These are phyloP conservation scores for Boletellus ananas DNA, from an alignment of 768 basidiomycete species.

Conservation along the genomic window DNA sequence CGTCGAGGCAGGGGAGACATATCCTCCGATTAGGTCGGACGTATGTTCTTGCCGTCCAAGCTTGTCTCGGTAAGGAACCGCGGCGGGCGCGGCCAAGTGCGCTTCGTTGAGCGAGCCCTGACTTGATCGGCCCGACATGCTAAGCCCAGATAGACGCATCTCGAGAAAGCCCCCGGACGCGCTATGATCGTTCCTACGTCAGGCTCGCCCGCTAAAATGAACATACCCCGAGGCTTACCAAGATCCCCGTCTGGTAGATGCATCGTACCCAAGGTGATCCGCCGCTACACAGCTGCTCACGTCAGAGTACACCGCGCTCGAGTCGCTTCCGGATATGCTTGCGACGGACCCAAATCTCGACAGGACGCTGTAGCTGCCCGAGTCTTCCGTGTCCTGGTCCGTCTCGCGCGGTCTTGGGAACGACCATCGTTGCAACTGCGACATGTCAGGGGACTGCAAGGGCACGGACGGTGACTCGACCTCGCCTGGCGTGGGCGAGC, in stretches of 20 bases:
- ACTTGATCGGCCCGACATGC: conserved; percentile 31
- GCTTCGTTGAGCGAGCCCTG: conserved; percentile 32
- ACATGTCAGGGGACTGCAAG: conserved; percentile 44
- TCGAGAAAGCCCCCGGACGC: conserved; percentile 30
- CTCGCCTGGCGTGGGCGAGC: conserved; percentile 51
- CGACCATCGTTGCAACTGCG: conserved; percentile 36
- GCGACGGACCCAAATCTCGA: conserved; percentile 61
- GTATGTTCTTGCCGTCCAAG: conserved; percentile 22
- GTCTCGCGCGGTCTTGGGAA: conserved; percentile 39
- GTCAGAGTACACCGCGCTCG: conserved; percentile 50
- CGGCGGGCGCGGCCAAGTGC: conserved; percentile 19
- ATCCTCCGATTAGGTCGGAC: conserved; percentile 27
- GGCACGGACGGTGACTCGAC: conserved; percentile 21
- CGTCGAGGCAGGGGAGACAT: conserved; percentile 44
- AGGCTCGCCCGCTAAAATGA: conserved; percentile 20
- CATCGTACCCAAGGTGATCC: conserved; percentile 30
- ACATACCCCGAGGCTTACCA: conserved; percentile 19
- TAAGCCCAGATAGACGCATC: conserved; percentile 28
- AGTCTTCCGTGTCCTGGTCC: conserved; percentile 53
- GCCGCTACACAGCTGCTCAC: conserved; percentile 35
- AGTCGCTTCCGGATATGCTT: conserved; percentile 57
- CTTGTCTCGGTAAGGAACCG: conserved; percentile 25
- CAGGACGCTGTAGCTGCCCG: conserved; percentile 42
- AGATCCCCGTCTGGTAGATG: conserved; percentile 33
- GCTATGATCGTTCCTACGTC: conserved; percentile 23